Conservation (phyloP, 1,284 basidiomycete genomes). For the Boletus mariae region DNA sequence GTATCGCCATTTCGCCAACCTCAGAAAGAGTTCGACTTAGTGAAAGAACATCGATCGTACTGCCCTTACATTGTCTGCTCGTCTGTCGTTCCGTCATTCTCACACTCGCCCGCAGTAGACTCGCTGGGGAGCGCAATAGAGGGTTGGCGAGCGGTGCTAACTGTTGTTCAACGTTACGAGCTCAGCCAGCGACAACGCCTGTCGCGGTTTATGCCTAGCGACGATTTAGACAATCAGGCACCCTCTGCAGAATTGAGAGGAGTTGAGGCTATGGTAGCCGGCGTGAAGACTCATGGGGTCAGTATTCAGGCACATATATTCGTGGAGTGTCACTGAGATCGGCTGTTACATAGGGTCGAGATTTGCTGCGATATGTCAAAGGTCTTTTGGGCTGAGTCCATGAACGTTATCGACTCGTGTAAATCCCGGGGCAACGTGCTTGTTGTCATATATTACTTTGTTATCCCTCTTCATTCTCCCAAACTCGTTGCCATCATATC, state of each 20-base stretch:
- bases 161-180: constrained; percentile 61
- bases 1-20: constrained; percentile 30
- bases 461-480: neutral
- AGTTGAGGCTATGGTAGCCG: constrained; percentile 69
- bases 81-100: constrained; percentile 57
- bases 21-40: constrained; percentile 62
- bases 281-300: constrained; percentile 69
- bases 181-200: constrained; percentile 54
- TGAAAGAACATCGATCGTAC: constrained; percentile 76
- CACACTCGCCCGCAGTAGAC: constrained; percentile 31
- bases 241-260: constrained; percentile 39
- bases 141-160: constrained; percentile 73
- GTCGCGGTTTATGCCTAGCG: constrained; percentile 26
- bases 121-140: constrained; percentile 44
- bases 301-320: constrained; percentile 28
- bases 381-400: constrained; percentile 51
- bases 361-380: constrained; percentile 70
- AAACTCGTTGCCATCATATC: no score
- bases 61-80: constrained; percentile 76
- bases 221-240: constrained; percentile 9
- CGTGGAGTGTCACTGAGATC: constrained; percentile 3
- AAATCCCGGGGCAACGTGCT: constrained; percentile 1
- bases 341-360: constrained; percentile 51
- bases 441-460: neutral
- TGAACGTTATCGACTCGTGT: neutral